Evolutionary conservation across 1,139 yeast genomes (phyloP), one percentile per base, ranked within the genome.

Genomic region (Diutina ranongensis): DNA sequence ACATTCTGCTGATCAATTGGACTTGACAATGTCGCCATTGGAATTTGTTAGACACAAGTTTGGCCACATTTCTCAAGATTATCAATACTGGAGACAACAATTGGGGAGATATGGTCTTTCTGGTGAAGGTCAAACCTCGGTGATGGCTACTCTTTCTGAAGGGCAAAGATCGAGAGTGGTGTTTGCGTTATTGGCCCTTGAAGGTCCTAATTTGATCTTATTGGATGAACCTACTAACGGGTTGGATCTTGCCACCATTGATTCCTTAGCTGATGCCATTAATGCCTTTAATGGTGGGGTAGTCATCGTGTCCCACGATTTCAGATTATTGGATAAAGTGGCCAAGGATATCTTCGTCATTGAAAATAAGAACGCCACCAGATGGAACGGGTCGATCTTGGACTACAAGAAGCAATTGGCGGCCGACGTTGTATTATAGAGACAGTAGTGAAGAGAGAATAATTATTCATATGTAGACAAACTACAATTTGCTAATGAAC

Each of bases 201-300:
- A 92, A 70, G 74, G 84, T 54, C 98, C 99, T 60, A 92, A 92
- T 70, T 86, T 92, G 68, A 75, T 92, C 59, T 73, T 92, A 62
- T 76, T 92, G 71, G 98, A 92, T 74, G 98, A 94, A 81, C 98
- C 98, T 78, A 92, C 98, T 57, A 92, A 92, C 77, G 98, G 97
- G 77, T 76, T 94, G 68, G 98, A 94, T 74, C 89, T 94, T 58
- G 86, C 97, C 59, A 89, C 98, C 45, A 92, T 92, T 61, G 98
- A 94, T 69, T 92, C 98, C 41, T 76, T 92, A 60, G 98, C 97
- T 48, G 95, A 84, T 49, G 98, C 98, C 52, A 89, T 94, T 62
- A 81, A 87, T 55, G 83, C 79, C 38, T 94, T 85, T 74, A 85
- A 82, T 60, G 98, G 98, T 69, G 98, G 98, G 75, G 97, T 92